These are phyloP conservation scores for Kodamaea neixiangensis DNA, from an alignment of 805 yeast genomes.

Conservation along the genomic window DNA sequence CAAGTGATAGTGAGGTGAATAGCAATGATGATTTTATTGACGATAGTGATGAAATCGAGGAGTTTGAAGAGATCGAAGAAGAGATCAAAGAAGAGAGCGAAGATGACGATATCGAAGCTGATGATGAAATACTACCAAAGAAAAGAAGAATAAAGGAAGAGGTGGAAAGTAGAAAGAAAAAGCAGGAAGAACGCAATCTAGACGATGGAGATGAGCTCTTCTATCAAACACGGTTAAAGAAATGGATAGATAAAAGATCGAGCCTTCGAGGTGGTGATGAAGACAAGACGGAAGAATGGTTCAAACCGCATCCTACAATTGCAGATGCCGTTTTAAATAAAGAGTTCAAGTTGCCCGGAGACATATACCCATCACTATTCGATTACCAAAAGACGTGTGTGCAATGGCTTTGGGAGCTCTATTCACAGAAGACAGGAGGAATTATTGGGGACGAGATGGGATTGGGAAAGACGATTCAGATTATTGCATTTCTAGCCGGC, in stretches of 20 bases:
- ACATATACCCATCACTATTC: conserved; percentile 79
- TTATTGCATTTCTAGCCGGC: conserved; percentile 88
- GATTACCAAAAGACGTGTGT: conserved; percentile 96
- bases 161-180: not conserved
- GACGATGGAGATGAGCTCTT: conserved; percentile 82
- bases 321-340: conserved; percentile 76
- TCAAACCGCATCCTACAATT: conserved; percentile 71
- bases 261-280: conserved; percentile 35
- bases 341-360: conserved; percentile 82
- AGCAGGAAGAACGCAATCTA: conserved; percentile 16
- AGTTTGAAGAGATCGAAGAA: conserved; percentile 10
- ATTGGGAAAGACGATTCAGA: conserved; percentile 90
- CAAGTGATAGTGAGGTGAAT: conserved; percentile 10
- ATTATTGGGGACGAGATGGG: conserved; percentile 99
- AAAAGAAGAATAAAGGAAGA: not conserved
- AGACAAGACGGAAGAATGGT: conserved; percentile 54
- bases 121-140: conserved; percentile 9
- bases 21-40: conserved; percentile 16
- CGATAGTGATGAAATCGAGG: conserved; percentile 19
- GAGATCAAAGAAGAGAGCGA: conserved; percentile 14
- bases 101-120: conserved; percentile 17
- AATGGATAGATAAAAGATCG: conserved; percentile 62
- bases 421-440: conserved; percentile 88
- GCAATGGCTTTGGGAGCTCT: conserved; percentile 96
- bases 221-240: conserved; percentile 59